Conservation (phyloP, 345 rosid genomes). For the Boechera stricta region DNA sequence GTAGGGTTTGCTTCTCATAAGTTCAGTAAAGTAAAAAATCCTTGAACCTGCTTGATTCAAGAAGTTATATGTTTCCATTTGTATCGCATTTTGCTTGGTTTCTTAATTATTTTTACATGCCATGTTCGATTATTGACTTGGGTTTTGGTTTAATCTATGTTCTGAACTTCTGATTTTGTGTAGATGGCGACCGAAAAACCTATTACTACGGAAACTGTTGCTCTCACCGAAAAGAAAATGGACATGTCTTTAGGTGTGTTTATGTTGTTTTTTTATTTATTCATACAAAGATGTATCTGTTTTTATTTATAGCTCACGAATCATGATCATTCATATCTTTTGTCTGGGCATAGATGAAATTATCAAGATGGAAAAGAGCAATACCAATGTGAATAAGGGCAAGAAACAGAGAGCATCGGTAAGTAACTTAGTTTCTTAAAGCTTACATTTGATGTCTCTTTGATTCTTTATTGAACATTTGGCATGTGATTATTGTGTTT, state of each 20-base stretch:
- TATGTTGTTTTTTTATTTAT: background rate
- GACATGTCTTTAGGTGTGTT: slow-evolving; percentile 81
- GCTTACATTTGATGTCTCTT: slow-evolving; percentile 16
- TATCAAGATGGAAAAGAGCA: slow-evolving; percentile 79
- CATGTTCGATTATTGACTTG: too few species aligned
- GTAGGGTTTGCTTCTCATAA: background rate
- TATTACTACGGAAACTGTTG: slow-evolving; percentile 76
- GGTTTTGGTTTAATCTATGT: background rate
- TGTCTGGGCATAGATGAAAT: slow-evolving; percentile 60
- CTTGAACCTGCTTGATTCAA: background rate
- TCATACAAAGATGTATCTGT: background rate
- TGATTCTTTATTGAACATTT: slow-evolving; percentile 20
- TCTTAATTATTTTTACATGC: too few species aligned
- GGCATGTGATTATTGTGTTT: background rate
- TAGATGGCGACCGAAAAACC: slow-evolving; percentile 70
- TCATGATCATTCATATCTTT: background rate
- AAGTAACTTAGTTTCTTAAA: slow-evolving; percentile 29
- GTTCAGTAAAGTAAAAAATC: background rate
- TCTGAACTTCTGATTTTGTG: background rate
- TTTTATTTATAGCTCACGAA: slow-evolving; percentile 11
- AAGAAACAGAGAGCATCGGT: slow-evolving; percentile 68
- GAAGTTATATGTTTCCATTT: background rate
- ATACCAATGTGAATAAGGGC: slow-evolving; percentile 47
- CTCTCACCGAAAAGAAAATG: slow-evolving; percentile 87
- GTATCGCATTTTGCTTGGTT: too few species aligned